These are phyloP conservation scores for Cucumis cinereus DNA, from an alignment of 306 rosid genomes.

Conservation along the genomic window DNA sequence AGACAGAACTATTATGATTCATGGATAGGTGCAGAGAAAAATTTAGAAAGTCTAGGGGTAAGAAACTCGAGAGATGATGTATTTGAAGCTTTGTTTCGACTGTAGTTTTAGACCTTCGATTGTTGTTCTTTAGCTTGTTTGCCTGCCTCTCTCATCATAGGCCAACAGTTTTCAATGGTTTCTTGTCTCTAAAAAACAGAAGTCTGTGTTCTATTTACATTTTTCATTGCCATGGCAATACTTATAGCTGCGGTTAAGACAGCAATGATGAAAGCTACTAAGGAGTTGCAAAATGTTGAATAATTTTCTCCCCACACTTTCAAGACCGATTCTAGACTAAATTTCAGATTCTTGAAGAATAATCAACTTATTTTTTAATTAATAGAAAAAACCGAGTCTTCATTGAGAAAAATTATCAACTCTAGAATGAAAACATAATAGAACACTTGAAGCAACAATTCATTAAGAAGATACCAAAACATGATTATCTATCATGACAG, in stretches of 20 bases:
- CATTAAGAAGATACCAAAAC: constrained; percentile 4
- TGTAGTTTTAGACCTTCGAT: neutral
- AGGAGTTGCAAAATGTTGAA: neutral
- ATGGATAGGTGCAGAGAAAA: neutral
- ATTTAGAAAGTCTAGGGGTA: neutral
- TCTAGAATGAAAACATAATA: neutral
- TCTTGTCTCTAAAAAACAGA: neutral
- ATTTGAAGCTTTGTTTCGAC: neutral
- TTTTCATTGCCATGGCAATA: neutral
- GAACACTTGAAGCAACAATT: constrained; percentile 7
- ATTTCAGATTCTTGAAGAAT: constrained; percentile 7
- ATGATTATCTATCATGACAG: constrained; percentile 1
- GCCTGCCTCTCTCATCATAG: neutral
- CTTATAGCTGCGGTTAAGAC: neutral
- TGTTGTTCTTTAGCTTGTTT: neutral
- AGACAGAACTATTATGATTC: neutral
- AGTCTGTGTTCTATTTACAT: neutral
- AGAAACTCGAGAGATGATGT: neutral
- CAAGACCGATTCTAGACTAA: neutral
- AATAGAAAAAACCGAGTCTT: neutral
- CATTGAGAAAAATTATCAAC: constrained; percentile 1
- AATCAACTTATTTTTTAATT: neutral
- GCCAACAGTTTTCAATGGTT: neutral
- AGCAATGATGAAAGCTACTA: neutral
- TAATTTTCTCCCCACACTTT: neutral